Evolutionary conservation across 768 basidiomycete species (phyloP), one percentile per base, ranked within the genome.

Genomic region (Serpula lacrymans): DNA sequence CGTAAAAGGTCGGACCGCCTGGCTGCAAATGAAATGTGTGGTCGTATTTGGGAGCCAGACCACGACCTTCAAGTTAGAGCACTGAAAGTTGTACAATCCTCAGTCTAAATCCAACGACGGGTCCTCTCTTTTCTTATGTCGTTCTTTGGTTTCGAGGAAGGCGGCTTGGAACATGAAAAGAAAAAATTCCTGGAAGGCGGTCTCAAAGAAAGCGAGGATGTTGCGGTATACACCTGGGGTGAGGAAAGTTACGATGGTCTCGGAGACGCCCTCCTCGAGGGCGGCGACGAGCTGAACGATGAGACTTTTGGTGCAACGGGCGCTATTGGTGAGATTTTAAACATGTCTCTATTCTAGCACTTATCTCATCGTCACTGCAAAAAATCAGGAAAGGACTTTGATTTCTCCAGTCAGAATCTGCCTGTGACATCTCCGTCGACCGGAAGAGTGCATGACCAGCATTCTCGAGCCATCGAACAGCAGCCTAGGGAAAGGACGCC

Each of bases 151-250:
- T 77, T 89, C 57, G 72, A 82, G 64, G 62, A 71, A 28, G 67
- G 63, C 56, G 71, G 74, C 62, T 58, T 86, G 62, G 84, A 87
- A 64, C 70, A 75, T 45, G 78, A 83, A 58, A 79, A 72, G 58
- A 72, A 69, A 55, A 72, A 63, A 50, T 78, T 80, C 54, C 64
- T 75, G 39, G 70, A 74, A 37, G 63, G 68, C 16, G 64, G 59
- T 5, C 48, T 60, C 12, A 72, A 82, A 36, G 78, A 82, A 50
- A 70, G 77, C 34, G 92, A 90, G 57, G 85, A 92, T 66, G 68
- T 96, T 46, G 84, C 89, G 3, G 88, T 93, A 34, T 94, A 90
- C 64, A 90, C 84, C 32, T 96, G 90, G 90, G 91, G 88, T 9
- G 86, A 88, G 51, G 88, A 88, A 28, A 81, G 80, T 50, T 92